Percentiles rank a stretch among this genome's conserved stretches.
These are phyloP conservation scores for Scutellaria baicalensis DNA, from an alignment of 257 asterid species.

Conservation along the genomic window DNA sequence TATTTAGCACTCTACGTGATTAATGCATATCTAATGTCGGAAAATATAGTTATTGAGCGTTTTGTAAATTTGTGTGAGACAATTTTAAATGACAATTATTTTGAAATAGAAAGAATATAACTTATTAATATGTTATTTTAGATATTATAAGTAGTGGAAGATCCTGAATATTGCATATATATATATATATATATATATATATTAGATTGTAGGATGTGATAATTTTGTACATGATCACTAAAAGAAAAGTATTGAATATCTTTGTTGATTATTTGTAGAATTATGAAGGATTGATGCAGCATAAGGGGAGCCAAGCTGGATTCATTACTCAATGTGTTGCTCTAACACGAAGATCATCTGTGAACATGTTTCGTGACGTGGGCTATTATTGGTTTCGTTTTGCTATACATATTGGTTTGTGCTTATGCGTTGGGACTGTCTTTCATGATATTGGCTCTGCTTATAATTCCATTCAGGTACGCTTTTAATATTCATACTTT, in stretches of 20 bases:
- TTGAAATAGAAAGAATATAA: too few relatives aligned
- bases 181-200: too few relatives aligned
- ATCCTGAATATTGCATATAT: too few relatives aligned
- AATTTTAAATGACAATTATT: too few relatives aligned
- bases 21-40: too few relatives aligned
- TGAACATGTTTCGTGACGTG: conserved; percentile 40
- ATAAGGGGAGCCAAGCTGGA: conserved; percentile 26
- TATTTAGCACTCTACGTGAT: too few relatives aligned
- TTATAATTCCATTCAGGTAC: conserved; percentile 34
- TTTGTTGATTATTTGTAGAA: conserved; percentile 7
- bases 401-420: conserved; percentile 23
- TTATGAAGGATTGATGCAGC: conserved; percentile 19
- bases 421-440: conserved; percentile 33
- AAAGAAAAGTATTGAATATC: neutral
- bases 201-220: too few relatives aligned
- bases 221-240: too few relatives aligned
- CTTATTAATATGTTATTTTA: too few relatives aligned
- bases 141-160: too few relatives aligned
- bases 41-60: too few relatives aligned
- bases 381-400: conserved; percentile 55
- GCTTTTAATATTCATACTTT: neutral
- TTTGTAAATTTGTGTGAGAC: too few relatives aligned
- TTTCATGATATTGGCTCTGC: conserved; percentile 29
- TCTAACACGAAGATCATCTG: conserved; percentile 29
- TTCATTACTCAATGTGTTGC: conserved; percentile 33